Base-by-base conservation (phyloP, 495 filamentous ascomycete genomes). In the Annulohypoxylon bovei region DNA sequence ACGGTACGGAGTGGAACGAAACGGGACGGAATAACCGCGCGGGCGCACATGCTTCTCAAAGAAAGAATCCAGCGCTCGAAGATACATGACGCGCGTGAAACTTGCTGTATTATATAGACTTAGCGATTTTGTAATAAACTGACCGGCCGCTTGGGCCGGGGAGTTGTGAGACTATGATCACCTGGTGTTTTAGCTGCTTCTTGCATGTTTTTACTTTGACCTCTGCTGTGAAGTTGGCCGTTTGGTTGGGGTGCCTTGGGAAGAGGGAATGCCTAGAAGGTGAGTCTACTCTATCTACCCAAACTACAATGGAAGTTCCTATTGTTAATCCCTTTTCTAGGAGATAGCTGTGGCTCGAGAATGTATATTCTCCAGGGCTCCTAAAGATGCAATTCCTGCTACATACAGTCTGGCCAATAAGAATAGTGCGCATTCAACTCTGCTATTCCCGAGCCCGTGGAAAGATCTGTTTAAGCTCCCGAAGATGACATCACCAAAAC, bases 101-200 rank as follows among this genome's bases (percentile, higher is more conserved):
- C 32, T 57, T 60, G 61, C 55, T 72, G 70, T 72, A 75, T 67
- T 59, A 76, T 76, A 75, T 76, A 76, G 65, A 72, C 56, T 52
- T 75, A 75, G 44, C 64, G 37, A 70, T 65, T 56, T 76, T 75
- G 65, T 76, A 76, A 76, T 75, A 75, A 39, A 59, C 40, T 20
- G 23, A 35, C 58, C 14, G 44, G 40, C 27, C 16, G 27, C 12
- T 39, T 39, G 30, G 42, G 42, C 30, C 18, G 28, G 20, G 32
- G 32, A 14, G 53, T 56, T 32, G 53, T 39, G 53, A 37, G 53
- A 53, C 4, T 53, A 28, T 12, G 6, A 22, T 20, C 22, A 20
- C 40, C 6, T 16, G 25, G 4, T 30, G 23, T 50, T 50, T 50
- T 37, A 8, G 30, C 4, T 4, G 30, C 8, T 8, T 32, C 30